Evolutionary conservation across 805 yeast genomes (phyloP).

Genomic region (Wickerhamomyces sydowiorum): DNA sequence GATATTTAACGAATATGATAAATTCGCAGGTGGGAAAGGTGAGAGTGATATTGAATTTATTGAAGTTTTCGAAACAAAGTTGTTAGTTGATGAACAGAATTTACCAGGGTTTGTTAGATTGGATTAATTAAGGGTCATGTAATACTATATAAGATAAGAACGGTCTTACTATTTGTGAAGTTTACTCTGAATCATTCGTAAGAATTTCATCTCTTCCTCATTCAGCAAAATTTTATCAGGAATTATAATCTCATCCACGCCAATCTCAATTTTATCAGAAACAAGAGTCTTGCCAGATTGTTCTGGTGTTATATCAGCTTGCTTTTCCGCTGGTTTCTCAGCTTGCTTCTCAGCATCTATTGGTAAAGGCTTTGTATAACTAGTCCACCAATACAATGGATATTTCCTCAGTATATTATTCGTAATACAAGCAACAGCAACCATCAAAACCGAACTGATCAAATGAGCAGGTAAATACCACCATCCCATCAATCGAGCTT

Average conservation of each 20-base stretch:
- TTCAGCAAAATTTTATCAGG: slow-evolving; percentile 4
- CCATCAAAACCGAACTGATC: slow-evolving; percentile 40
- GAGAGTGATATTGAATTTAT: slow-evolving; percentile 89
- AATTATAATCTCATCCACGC: neutral
- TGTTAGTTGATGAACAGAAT: slow-evolving; percentile 39
- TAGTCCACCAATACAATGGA: slow-evolving; percentile 57
- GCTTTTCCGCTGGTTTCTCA: neutral
- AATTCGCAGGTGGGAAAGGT: slow-evolving; percentile 90
- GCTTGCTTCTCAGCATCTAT: slow-evolving; percentile 4
- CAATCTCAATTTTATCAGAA: neutral
- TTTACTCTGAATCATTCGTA: slow-evolving; percentile 2
- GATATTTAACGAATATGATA: slow-evolving; percentile 87
- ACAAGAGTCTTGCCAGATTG: neutral
- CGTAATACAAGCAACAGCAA: slow-evolving; percentile 44
- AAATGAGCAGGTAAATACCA: slow-evolving; percentile 55
- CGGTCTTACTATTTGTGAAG: no score
- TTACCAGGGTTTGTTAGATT: slow-evolving; percentile 60
- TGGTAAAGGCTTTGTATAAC: slow-evolving; percentile 6
- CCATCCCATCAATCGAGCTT: slow-evolving; percentile 51
- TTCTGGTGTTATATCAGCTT: neutral
- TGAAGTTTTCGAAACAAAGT: slow-evolving; percentile 68
- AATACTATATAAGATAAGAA: no score
- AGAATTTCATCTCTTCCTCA: slow-evolving; percentile 1
- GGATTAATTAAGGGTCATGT: neutral
- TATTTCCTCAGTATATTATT: slow-evolving; percentile 49